Evolutionary conservation across 148 eudicot species (phyloP).

Genomic region (Vaccinium myrtillus): DNA sequence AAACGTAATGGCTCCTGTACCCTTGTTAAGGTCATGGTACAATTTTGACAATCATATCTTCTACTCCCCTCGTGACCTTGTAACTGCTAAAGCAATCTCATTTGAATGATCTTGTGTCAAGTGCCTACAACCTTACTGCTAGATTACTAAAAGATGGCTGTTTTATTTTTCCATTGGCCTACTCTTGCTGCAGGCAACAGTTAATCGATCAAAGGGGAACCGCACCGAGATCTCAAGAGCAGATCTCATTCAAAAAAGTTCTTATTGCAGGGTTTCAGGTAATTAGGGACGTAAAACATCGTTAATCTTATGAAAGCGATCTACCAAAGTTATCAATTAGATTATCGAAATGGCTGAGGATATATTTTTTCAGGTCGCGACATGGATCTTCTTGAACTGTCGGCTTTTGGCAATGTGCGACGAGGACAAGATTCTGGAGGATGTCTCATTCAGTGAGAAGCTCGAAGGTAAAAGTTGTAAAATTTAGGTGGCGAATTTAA

Average conservation of each 20-base stretch:
- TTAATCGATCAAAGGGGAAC: slow-evolving; percentile 88
- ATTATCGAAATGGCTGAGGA: background rate
- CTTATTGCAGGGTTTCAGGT: slow-evolving; percentile 97
- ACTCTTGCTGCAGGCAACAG: slow-evolving; percentile 60
- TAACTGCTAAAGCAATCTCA: background rate
- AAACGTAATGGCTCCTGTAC: background rate
- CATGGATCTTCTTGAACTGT: slow-evolving; percentile 83
- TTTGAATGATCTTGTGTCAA: background rate
- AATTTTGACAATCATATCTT: background rate
- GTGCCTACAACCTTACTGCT: background rate
- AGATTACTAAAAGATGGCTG: background rate
- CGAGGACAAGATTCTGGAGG: slow-evolving; percentile 84
- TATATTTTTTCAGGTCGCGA: slow-evolving; percentile 62
- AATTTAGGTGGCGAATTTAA: background rate
- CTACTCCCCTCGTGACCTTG: background rate
- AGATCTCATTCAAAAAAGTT: slow-evolving; percentile 80
- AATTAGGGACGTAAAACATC: background rate
- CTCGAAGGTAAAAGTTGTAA: background rate
- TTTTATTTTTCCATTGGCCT: background rate
- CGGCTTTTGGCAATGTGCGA: slow-evolving; percentile 86
- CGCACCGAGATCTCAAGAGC: slow-evolving; percentile 80
- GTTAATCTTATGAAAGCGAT: background rate
- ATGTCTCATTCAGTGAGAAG: slow-evolving; percentile 70
- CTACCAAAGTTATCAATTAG: background rate
- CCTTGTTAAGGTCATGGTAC: background rate